These are phyloP conservation scores for Lonicera japonica DNA, from an alignment of 129 eudicot genomes.

Conservation along the genomic window DNA sequence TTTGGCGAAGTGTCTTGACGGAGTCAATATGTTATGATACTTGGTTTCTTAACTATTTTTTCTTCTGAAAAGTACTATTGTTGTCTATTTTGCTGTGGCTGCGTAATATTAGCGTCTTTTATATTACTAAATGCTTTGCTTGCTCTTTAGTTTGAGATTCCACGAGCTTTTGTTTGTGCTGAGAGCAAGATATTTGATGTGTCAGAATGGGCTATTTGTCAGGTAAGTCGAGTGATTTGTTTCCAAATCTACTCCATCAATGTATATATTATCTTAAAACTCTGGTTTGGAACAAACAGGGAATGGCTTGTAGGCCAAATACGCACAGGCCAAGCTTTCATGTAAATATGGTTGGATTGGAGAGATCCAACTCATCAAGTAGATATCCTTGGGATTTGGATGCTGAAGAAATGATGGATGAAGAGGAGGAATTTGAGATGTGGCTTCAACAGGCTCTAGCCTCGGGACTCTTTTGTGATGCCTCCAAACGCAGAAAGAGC, in stretches of 20 bases:
- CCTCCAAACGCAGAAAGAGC: slow-evolving; percentile 87
- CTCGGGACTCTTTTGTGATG: slow-evolving; percentile 79
- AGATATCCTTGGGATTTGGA: slow-evolving; percentile 92
- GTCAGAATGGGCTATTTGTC: slow-evolving; percentile 98
- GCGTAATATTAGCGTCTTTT: background rate
- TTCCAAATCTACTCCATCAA: no score
- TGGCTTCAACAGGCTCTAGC: slow-evolving; percentile 96
- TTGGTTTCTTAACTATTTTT: no score
- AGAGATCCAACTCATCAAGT: slow-evolving; percentile 55
- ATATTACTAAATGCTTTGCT: slow-evolving; percentile 16
- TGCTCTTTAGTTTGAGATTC: slow-evolving; percentile 68
- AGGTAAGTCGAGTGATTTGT: slow-evolving; percentile 41
- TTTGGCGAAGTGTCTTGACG: no score
- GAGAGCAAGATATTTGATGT: slow-evolving; percentile 95
- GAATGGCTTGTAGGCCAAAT: slow-evolving; percentile 98
- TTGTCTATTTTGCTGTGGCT: background rate
- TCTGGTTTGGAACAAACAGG: slow-evolving; percentile 53
- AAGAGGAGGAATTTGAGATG: slow-evolving; percentile 88
- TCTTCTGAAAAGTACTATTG: no score
- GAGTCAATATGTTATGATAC: no score
- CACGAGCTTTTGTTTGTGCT: slow-evolving; percentile 96
- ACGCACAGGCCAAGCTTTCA: slow-evolving; percentile 98
- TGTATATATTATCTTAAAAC: no score
- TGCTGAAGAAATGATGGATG: slow-evolving; percentile 85
- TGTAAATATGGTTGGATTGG: slow-evolving; percentile 95